These are phyloP conservation scores for Cercophora sp. DNA, from an alignment of 495 filamentous ascomycete species.

Conservation along the genomic window DNA sequence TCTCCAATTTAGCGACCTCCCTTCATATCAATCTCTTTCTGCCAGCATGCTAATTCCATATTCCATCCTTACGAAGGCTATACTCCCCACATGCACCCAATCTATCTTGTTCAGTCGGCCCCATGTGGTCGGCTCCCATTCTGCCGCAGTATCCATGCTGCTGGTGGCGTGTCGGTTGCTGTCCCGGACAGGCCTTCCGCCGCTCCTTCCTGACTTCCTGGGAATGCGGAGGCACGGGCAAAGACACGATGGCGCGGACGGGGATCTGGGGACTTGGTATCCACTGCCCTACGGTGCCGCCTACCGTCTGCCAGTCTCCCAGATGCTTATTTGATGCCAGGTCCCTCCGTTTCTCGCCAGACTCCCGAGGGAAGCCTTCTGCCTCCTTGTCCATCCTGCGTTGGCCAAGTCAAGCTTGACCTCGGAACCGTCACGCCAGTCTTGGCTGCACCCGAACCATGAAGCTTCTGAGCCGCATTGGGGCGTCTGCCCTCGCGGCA, in stretches of 20 bases:
- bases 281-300: not conserved
- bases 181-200: constrained; percentile 26
- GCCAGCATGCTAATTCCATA: constrained; percentile 25
- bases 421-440: constrained; percentile 10
- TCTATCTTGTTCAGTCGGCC: constrained; percentile 20
- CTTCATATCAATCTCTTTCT: constrained; percentile 25
- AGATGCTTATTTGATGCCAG: constrained; percentile 15
- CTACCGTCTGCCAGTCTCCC: no score
- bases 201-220: constrained; percentile 21
- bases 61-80: constrained; percentile 22
- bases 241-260: no score
- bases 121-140: constrained; percentile 20
- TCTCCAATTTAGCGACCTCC: constrained; percentile 25
- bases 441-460: constrained; percentile 23
- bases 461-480: constrained; percentile 27
- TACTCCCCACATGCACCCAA: constrained; percentile 27
- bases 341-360: not conserved
- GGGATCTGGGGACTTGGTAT: no score
- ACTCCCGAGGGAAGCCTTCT: constrained; percentile 6
- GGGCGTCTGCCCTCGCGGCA: constrained; percentile 25
- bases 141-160: constrained; percentile 29
- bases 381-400: no score
- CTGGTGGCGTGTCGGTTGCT: constrained; percentile 27
- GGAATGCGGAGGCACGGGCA: constrained; percentile 22
- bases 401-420: constrained; percentile 17